Conservation (phyloP, 2,329 filamentous ascomycete genomes). For the Botrytis paeoniae region DNA sequence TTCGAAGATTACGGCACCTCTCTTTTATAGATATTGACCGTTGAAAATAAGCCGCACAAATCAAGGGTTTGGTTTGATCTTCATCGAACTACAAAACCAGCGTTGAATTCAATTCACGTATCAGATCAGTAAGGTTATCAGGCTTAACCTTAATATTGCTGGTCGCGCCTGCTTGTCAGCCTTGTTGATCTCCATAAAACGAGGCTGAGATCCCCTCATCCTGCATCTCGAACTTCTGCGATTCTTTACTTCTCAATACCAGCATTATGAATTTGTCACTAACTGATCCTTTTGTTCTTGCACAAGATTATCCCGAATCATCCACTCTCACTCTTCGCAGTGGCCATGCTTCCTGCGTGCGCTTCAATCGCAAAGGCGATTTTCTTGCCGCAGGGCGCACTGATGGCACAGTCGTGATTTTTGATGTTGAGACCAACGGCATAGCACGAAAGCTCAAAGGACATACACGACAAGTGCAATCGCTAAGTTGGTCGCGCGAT, state of each 20-base stretch:
- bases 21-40: background rate
- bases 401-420: slow-evolving; percentile 92
- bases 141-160: background rate
- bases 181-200: background rate
- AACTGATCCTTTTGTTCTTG: slow-evolving; percentile 66
- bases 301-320: slow-evolving; percentile 84
- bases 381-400: slow-evolving; percentile 91
- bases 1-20: background rate
- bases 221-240: background rate
- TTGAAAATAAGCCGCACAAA: background rate
- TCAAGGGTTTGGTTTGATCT: background rate
- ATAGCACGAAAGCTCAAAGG: slow-evolving; percentile 91
- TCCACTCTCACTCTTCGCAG: slow-evolving; percentile 82
- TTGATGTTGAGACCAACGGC: slow-evolving; percentile 96
- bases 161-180: background rate
- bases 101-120: background rate
- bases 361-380: slow-evolving; percentile 93
- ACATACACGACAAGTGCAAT: slow-evolving; percentile 91
- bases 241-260: background rate
- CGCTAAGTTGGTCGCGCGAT: slow-evolving; percentile 89
- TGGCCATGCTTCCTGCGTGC: slow-evolving; percentile 63
- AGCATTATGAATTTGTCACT: slow-evolving; percentile 66
- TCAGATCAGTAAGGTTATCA: too few relatives aligned
- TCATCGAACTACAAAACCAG: background rate
- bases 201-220: slow-evolving; percentile 12